Evolutionary conservation across 129 eudicot species (phyloP), one percentile per base, ranked within the genome.

Genomic region (Erigeron canadensis): DNA sequence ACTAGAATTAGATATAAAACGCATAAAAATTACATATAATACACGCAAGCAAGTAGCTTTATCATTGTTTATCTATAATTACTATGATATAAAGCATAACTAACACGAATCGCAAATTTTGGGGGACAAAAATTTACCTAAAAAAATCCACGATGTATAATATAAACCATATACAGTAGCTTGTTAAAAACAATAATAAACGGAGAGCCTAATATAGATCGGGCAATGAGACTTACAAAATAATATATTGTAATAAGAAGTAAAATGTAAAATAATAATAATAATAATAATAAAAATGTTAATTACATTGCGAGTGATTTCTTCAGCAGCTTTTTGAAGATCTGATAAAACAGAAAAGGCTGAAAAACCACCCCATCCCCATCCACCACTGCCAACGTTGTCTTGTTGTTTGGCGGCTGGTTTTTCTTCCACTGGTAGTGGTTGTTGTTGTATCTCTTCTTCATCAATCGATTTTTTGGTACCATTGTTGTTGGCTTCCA

Each of bases 261-360:
- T n/a, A n/a, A 6, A 51, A 51, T 15, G 16, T 16, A 53, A 10
- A 43, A 10, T 53, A 53, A 53, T 4, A 53, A 7, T 6, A 16
- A 6, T 10, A 8, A 16, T n/a, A n/a, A 17, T 22, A 53, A n/a
- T n/a, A n/a, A n/a, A 53, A 53, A 7, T 23, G 28, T 5, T 16
- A 66, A 75, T 58, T 84, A 89, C 98, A 89, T 87, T 92, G 88
- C 98, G 91, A 39, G 98, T 89, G 87, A 92, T 89, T 89, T 92
- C 98, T 71, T 92, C 96, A 72, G 97, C 97, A 16, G 95, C 98
- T 70, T 89, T 92, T 67, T 92, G 98, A 65, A 92, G 96, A 92
- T 92, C 98, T 40, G 98, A 82, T 2, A 92, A 73, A 77, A 86
- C 91, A 16, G 96, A 89, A 19, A 87, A 64, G 12, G 96, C 81